A percentile compares a stretch with the other conserved stretches of the same genome.
Evolutionary conservation across 768 basidiomycete genomes (phyloP).

Genomic region (Boletellus ananas): DNA sequence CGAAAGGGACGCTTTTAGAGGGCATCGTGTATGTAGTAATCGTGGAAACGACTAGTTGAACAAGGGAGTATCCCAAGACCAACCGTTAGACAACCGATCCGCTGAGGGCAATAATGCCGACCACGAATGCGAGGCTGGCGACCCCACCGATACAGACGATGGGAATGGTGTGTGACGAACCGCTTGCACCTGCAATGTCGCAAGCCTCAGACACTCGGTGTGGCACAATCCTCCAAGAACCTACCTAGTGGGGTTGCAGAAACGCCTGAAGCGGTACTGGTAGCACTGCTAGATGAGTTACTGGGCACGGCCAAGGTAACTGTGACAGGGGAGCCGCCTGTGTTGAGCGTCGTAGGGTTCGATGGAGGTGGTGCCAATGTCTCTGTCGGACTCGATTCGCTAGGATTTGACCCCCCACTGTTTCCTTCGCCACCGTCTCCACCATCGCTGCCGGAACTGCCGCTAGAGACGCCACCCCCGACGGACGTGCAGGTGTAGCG

Average conservation of each 20-base stretch:
- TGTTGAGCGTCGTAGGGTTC: neutral
- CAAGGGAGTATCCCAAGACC: no score
- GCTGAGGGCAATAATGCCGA: neutral
- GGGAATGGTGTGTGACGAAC: slow-evolving; percentile 10
- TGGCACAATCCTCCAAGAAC: neutral
- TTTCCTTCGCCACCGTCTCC: neutral
- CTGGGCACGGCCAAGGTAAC: neutral
- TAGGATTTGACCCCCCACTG: neutral
- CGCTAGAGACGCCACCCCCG: neutral
- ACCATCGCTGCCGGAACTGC: slow-evolving; percentile 2
- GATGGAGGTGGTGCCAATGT: neutral
- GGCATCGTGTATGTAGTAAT: neutral
- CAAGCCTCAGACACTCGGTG: neutral
- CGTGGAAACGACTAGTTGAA: neutral
- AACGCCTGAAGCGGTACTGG: neutral
- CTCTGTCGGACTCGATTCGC: neutral
- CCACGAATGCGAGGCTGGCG: slow-evolving; percentile 4
- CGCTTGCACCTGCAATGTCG: neutral
- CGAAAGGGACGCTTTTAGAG: neutral
- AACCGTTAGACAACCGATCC: neutral
- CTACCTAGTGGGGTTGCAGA: neutral
- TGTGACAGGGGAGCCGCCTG: neutral
- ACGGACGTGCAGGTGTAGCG: slow-evolving; percentile 2
- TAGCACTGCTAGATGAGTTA: neutral
- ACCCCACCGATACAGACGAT: neutral